phyloP scores from a whole-genome alignment of 73 alveolate species.

The Symbiodinium pilosum region DNA sequence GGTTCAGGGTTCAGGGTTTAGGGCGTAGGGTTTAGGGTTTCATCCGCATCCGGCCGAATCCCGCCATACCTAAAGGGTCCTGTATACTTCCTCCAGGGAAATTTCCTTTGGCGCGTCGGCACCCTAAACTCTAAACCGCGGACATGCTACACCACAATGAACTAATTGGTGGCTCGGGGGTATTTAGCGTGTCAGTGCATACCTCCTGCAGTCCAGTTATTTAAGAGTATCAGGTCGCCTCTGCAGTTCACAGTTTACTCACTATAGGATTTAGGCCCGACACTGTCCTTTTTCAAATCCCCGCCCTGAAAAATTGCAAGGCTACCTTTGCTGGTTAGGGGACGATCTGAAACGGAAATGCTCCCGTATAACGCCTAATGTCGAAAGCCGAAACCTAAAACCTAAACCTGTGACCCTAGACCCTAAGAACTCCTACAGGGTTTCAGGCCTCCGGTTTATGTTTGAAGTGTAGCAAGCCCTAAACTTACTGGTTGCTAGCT shows the following conservation, averaged over 20 bases:
- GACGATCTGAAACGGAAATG: neutral
- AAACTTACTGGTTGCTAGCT: no score
- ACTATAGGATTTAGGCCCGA: neutral
- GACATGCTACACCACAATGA: neutral
- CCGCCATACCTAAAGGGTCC: neutral
- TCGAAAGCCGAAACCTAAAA: neutral
- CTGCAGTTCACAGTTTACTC: neutral
- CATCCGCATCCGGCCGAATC: neutral
- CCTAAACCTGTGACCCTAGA: neutral
- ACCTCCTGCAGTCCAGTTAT: neutral
- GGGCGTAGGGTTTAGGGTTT: neutral
- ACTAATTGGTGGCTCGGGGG: neutral
- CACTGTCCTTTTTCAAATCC: neutral
- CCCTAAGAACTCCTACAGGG: neutral
- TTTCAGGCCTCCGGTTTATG: neutral
- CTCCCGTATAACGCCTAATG: no score
- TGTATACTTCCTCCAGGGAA: neutral
- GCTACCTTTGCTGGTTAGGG: neutral
- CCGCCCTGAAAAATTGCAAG: neutral
- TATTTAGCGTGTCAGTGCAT: neutral
- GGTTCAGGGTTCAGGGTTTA: neutral
- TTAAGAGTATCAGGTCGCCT: neutral
- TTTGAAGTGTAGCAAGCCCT: no score
- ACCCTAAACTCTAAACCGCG: neutral
- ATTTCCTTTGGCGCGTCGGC: neutral